phyloP scores from a whole-genome alignment of 1,284 basidiomycete genomes.

The Pyrrhoderma noxium region DNA sequence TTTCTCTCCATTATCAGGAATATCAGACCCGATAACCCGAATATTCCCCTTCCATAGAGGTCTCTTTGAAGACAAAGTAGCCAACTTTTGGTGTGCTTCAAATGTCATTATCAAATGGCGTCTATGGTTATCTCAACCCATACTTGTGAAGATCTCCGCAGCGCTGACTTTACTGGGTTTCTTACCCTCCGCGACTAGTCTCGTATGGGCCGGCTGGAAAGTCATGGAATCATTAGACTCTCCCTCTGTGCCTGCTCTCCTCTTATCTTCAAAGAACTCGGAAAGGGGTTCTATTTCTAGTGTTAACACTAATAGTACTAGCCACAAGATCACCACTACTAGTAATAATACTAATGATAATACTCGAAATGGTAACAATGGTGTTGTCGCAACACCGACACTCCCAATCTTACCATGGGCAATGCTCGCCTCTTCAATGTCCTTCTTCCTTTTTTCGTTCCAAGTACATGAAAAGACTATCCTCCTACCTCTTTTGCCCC shows the following conservation, averaged over 20 bases:
- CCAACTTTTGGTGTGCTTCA: constrained; percentile 93
- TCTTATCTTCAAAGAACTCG: constrained; percentile 11
- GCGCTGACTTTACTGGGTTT: constrained; percentile 58
- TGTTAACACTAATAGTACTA: too few species aligned
- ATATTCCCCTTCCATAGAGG: constrained; percentile 90
- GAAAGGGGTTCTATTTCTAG: neutral
- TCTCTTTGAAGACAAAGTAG: constrained; percentile 94
- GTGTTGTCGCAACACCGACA: constrained; percentile 37
- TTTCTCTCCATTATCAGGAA: constrained; percentile 39
- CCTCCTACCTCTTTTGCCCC: constrained; percentile 78
- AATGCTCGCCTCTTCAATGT: constrained; percentile 67
- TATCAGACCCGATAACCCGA: constrained; percentile 64
- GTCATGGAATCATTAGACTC: constrained; percentile 6
- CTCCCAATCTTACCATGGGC: constrained; percentile 63
- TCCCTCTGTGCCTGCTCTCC: constrained; percentile 5
- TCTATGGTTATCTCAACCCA: constrained; percentile 37
- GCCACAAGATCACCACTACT: too few species aligned
- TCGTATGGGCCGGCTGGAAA: constrained; percentile 38
- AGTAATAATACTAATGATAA: too few species aligned
- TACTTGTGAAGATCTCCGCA: constrained; percentile 53
- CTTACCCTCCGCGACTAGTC: constrained; percentile 49
- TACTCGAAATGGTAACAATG: constrained; percentile 17
- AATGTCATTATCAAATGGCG: constrained; percentile 86
- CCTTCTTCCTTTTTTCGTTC: constrained; percentile 94
- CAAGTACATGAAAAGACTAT: constrained; percentile 95